phyloP scores from a whole-genome alignment of 495 filamentous ascomycete species.

The Tuber umbilicatum region DNA sequence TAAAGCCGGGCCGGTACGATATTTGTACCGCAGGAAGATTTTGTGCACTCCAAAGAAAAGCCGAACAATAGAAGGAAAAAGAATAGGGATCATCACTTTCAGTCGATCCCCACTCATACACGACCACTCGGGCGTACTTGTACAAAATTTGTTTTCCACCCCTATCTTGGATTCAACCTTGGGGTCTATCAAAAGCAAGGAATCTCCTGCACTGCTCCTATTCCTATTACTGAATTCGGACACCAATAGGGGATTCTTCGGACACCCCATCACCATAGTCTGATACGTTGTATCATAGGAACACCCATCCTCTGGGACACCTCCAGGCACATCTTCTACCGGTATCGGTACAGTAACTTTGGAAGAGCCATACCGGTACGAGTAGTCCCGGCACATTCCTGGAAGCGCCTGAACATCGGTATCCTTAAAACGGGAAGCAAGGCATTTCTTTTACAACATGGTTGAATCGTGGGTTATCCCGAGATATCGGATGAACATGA shows the following conservation, averaged over 20 bases:
- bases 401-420: background rate
- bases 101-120: background rate
- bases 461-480: background rate
- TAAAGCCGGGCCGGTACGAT: background rate
- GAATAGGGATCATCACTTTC: background rate
- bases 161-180: background rate
- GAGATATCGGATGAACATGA: background rate
- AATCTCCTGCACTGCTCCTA: background rate
- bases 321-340: background rate
- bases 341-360: too few relatives aligned
- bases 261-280: background rate
- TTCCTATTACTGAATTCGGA: background rate
- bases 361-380: background rate
- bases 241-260: background rate
- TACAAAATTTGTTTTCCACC: background rate
- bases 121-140: background rate
- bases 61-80: background rate
- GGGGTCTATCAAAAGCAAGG: background rate
- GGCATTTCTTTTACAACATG: background rate
- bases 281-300: background rate
- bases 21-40: background rate
- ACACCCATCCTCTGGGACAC: background rate
- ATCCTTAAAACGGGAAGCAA: background rate
- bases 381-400: background rate
- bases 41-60: background rate